Evolutionary conservation across 1,284 basidiomycete genomes (phyloP).

Genomic region (Neolentinus lepideus): DNA sequence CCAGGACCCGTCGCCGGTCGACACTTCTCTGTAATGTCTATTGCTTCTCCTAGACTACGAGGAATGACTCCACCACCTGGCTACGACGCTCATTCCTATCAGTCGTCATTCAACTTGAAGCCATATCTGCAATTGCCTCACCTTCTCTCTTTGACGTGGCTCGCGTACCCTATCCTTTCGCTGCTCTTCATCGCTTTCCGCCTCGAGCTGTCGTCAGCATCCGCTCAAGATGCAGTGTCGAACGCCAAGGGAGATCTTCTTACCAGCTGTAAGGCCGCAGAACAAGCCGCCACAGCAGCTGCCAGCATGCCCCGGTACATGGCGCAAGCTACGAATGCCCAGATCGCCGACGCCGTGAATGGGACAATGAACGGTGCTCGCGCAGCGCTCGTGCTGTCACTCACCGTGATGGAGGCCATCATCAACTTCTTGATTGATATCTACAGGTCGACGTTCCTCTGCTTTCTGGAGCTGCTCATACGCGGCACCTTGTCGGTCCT

Average conservation of each 20-base stretch:
- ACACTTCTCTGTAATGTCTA: constrained; percentile 26
- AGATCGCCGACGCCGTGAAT: constrained; percentile 73
- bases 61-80: constrained; percentile 43
- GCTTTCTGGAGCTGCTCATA: constrained; percentile 87
- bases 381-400: constrained; percentile 59
- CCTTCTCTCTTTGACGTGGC: constrained; percentile 79
- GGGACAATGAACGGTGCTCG: constrained; percentile 74
- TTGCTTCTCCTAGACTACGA: constrained; percentile 20
- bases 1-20: constrained; percentile 40
- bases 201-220: constrained; percentile 64
- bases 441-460: constrained; percentile 88
- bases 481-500: constrained; percentile 75
- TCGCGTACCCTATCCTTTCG: constrained; percentile 79
- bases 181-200: constrained; percentile 83
- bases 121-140: constrained; percentile 82
- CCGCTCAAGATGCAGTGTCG: constrained; percentile 59
- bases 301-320: constrained; percentile 85
- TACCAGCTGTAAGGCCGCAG: constrained; percentile 76
- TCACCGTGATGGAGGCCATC: constrained; percentile 80
- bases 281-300: constrained; percentile 74
- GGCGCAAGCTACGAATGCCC: constrained; percentile 77
- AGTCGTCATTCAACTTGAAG: constrained; percentile 40
- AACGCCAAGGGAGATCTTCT: constrained; percentile 70
- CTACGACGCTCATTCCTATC: constrained; percentile 39
- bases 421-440: constrained; percentile 90